Evolutionary conservation across 345 rosid species (phyloP).

Genomic region (Zanthoxylum bungeanum): DNA sequence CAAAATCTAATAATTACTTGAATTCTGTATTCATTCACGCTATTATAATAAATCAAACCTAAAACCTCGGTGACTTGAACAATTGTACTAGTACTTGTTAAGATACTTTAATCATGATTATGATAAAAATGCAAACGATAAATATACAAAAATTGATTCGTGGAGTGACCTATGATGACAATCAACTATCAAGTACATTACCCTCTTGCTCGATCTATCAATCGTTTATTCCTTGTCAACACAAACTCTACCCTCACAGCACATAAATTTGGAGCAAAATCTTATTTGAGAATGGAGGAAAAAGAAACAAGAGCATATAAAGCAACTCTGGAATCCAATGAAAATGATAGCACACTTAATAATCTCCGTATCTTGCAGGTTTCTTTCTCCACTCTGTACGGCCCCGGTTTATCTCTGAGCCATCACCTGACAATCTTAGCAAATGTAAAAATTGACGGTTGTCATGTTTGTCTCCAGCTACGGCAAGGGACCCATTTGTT

Average conservation of each 20-base stretch:
- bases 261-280: constrained; percentile 3
- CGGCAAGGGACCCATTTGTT: constrained; percentile 56
- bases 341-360: not conserved
- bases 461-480: constrained; percentile 24
- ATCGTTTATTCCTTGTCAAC: not conserved
- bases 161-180: not conserved
- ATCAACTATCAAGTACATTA: constrained; percentile 1
- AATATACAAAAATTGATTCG: not conserved
- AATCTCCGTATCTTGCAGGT: constrained; percentile 34
- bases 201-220: not conserved
- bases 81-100: too few relatives aligned
- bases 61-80: too few relatives aligned
- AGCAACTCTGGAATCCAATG: not conserved
- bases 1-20: too few relatives aligned
- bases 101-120: too few relatives aligned
- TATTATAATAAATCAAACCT: too few relatives aligned
- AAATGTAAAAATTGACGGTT: constrained; percentile 62
- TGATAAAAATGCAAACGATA: too few relatives aligned
- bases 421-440: constrained; percentile 64
- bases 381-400: constrained; percentile 87
- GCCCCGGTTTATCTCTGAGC: constrained; percentile 84
- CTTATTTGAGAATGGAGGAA: too few relatives aligned
- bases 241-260: not conserved
- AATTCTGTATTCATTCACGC: too few relatives aligned
- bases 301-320: not conserved